A percentile compares a stretch with the other conserved stretches of the same genome.
Evolutionary conservation across 2,329 filamentous ascomycete species (phyloP).

Genomic region (Diaporthe helianthi): DNA sequence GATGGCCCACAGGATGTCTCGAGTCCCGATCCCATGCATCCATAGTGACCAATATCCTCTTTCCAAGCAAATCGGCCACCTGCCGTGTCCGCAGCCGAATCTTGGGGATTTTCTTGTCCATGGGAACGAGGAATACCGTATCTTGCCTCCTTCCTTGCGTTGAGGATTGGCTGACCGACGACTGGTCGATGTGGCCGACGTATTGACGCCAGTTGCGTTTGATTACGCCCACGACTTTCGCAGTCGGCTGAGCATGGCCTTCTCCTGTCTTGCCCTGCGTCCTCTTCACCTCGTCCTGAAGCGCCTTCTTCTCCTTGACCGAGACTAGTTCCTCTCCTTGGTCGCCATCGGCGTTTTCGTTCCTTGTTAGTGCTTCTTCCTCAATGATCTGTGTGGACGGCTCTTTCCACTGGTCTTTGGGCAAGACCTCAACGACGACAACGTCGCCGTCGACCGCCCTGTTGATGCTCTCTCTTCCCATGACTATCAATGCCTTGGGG

Average conservation of each 20-base stretch:
- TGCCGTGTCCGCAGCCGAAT: slow-evolving; percentile 92
- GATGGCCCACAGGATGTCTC: slow-evolving; percentile 90
- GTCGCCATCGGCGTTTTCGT: slow-evolving; percentile 91
- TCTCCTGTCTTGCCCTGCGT: slow-evolving; percentile 80
- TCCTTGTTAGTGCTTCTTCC: slow-evolving; percentile 87
- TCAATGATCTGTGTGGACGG: slow-evolving; percentile 96
- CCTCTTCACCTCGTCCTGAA: slow-evolving; percentile 91
- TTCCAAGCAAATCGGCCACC: slow-evolving; percentile 85
- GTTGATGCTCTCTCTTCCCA: slow-evolving; percentile 96
- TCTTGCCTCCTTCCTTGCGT: slow-evolving; percentile 85
- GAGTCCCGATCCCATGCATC: slow-evolving; percentile 96
- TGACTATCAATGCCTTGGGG: slow-evolving; percentile 83
- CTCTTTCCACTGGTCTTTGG: slow-evolving; percentile 95
- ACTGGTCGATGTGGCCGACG: slow-evolving; percentile 91
- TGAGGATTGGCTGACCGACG: slow-evolving; percentile 76
- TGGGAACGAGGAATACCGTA: slow-evolving; percentile 92
- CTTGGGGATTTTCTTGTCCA: slow-evolving; percentile 98
- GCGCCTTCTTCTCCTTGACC: slow-evolving; percentile 81
- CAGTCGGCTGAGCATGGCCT: slow-evolving; percentile 85
- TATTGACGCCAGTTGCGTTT: slow-evolving; percentile 99
- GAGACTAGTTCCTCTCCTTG: slow-evolving; percentile 80
- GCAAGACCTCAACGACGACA: slow-evolving; percentile 90
- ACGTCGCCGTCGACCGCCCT: slow-evolving; percentile 89
- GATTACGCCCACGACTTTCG: slow-evolving; percentile 87
- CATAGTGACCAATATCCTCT: slow-evolving; percentile 90